A percentile compares a stretch with the other conserved stretches of the same genome.
These are phyloP conservation scores for Gaeumannomyces tritici DNA, from an alignment of 2,329 filamentous ascomycete species.

Conservation along the genomic window DNA sequence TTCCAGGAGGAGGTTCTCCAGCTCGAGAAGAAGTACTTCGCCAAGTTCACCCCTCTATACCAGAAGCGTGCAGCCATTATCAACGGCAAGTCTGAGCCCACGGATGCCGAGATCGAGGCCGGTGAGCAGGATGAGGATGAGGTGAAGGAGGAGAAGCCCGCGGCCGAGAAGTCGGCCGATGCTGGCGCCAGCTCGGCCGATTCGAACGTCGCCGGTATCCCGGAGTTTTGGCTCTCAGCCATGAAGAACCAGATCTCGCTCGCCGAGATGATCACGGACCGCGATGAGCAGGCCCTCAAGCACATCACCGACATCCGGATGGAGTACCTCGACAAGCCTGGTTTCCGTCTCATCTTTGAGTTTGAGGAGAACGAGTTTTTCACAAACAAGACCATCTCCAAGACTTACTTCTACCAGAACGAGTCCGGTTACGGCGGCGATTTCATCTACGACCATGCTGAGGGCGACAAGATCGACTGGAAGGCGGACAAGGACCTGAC, in stretches of 20 bases:
- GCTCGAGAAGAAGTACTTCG: constrained; percentile 99
- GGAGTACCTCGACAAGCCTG: constrained; percentile 97
- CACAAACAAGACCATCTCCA: constrained; percentile 92
- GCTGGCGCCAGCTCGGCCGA: constrained; percentile 33
- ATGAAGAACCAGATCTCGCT: constrained; percentile 99
- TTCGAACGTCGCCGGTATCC: constrained; percentile 65
- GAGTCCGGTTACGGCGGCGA: constrained; percentile 98
- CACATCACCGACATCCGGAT: constrained; percentile 87
- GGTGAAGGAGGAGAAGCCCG: constrained; percentile 42
- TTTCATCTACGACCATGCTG: constrained; percentile 98
- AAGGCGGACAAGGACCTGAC: constrained; percentile 88
- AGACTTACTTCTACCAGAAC: constrained; percentile 98
- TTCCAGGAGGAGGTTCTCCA: constrained; percentile 98
- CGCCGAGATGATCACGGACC: constrained; percentile 97
- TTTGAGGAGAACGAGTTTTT: constrained; percentile 95
- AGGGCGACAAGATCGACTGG: constrained; percentile 98
- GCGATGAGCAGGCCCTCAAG: constrained; percentile 90
- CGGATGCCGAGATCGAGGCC: constrained; percentile 75
- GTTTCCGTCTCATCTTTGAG: constrained; percentile 97
- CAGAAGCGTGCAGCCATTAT: constrained; percentile 89
- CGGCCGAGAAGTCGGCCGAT: constrained; percentile 42
- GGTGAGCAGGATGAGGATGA: constrained; percentile 75
- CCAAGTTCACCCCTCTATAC: constrained; percentile 96
- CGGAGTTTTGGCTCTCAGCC: constrained; percentile 98
- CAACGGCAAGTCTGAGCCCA: constrained; percentile 79